Evolutionary conservation across 1,139 yeast genomes (phyloP), one percentile per base, ranked within the genome.

Genomic region (Lodderomyces theae): DNA sequence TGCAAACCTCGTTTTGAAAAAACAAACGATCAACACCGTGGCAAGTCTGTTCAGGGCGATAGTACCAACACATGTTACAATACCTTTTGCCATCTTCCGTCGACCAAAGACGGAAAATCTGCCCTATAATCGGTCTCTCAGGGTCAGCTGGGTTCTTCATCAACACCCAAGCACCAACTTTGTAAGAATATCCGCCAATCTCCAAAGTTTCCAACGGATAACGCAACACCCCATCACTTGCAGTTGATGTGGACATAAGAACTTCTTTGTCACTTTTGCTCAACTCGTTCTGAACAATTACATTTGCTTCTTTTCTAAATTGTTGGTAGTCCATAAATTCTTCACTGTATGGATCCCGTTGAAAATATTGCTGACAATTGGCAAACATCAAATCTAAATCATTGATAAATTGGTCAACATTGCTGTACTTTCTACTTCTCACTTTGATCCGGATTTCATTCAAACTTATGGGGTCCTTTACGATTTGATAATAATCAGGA

Each of bases 11-110:
- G 57, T 92, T 89, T 52, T 84, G 88, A 61, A 86, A 87, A 60
- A 94, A 92, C 43, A 89, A 68, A 57, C 96, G 74, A 62, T 92
- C 97, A 41, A 75, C 85, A 51, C 94, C 79, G 62, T 92, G 98
- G 37, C 94, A 95, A 0, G 98, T 92, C 70, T 94, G 97, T 61
- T 92, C 97, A 0, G 98, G 96, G 47, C 97, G 80, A 56, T 87
- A 86, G 64, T 90, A 92, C 98, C 98, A 92, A 68, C 98, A 92
- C 30, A 88, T 96, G 56, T 92, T 92, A 57, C 92, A 77, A 79
- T 92, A 90, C 47, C 83, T 76, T 48, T 86, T 82, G 12, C 94
- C 95, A 54, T 89, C 96, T 42, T 79, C 76, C 3, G 82, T 80
- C 44, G 84, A 80, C 98, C 98, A 92, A 49, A 92, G 77, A 53